Evolutionary conservation across 2,329 filamentous ascomycete genomes (phyloP), one percentile per base, ranked within the genome.

Genomic region (Pseudogymnoascus sp.): DNA sequence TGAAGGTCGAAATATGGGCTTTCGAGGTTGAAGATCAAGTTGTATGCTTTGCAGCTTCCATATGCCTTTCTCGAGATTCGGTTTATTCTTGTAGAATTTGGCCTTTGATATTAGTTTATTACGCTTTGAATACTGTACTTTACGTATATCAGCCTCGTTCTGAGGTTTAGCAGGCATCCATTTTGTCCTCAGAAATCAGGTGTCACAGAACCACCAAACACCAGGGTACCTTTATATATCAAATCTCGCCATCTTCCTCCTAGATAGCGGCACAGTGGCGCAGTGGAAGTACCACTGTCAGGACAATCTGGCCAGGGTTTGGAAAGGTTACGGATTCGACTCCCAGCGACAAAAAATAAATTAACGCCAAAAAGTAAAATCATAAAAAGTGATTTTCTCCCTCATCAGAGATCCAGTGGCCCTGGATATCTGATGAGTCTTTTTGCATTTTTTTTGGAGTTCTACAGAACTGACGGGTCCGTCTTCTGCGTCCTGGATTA

Each of bases 211-310:
- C 8, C 9, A 17, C 2, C 23, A n/a, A 28, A 9, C 42, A 33
- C 21, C 9, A 0, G 15, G 15, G 23, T 53, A 53, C 23, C 44
- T 31, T 17, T 53, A 53, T 53, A 31, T 53, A 50, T 64, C 28
- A 44, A 62, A 64, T 47, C 38, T 13, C n/a, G 36, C 36, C 60
- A n/a, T 64, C 31, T 26, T 42, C 62, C 62, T 60, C 38, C 44
- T 17, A 61, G 23, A 63, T 61, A 53, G 44, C 44, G 23, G 44
- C 44, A 53, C 42, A 26, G 42, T 50, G 42, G 42, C 42, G 42
- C 42, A 50, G 42, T 50, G 21, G 42, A 26, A 26, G 44, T 53
- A 53, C 44, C 44, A 53, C 44, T 53, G 44, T 53, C 44, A 53
- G 44, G 44, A 53, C 23, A 53, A 31, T 53, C 44, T 53, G 44